Conservation (phyloP, 371 early-diverging fungal genomes). For the Umbelopsis sp. region DNA sequence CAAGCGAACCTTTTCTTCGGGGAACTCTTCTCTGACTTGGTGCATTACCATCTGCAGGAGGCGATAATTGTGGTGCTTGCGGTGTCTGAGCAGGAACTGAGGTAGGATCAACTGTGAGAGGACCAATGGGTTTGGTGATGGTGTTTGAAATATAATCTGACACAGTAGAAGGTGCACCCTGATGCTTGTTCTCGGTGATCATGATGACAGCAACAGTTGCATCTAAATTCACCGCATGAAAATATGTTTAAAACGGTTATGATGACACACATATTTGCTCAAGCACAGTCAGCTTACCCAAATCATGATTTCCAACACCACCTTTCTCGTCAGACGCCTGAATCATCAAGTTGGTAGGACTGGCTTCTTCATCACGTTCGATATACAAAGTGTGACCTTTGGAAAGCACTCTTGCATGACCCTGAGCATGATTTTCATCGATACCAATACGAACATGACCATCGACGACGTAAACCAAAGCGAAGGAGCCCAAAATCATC, state of each 20-base stretch:
- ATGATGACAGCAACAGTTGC: constrained; percentile 46
- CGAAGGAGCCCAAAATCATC: constrained; percentile 58
- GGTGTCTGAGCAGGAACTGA: constrained; percentile 24
- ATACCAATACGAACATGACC: constrained; percentile 59
- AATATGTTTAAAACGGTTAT: too few species aligned
- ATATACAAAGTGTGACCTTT: constrained; percentile 61
- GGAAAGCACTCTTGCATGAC: constrained; percentile 30
- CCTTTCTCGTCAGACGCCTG: constrained; percentile 43
- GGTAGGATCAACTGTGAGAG: constrained; percentile 24
- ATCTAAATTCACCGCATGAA: constrained; percentile 20
- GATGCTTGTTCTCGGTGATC: constrained; percentile 33
- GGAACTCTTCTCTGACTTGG: constrained; percentile 39
- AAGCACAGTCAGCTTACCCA: constrained; percentile 25
- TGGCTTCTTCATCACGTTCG: constrained; percentile 65
- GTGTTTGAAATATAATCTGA: constrained; percentile 31
- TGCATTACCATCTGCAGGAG: constrained; percentile 21
- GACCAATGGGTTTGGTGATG: constrained; percentile 34
- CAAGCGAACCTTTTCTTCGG: constrained; percentile 61
- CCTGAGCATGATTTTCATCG: constrained; percentile 42
- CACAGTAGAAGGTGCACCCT: constrained; percentile 30
- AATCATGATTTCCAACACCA: constrained; percentile 32
- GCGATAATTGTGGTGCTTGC: constrained; percentile 8
- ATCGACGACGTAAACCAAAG: constrained; percentile 63
- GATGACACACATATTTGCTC: too few species aligned
- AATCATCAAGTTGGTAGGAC: constrained; percentile 59